Base-by-base conservation (phyloP, 148 eudicot genomes). In the Nepenthes gracilis region DNA sequence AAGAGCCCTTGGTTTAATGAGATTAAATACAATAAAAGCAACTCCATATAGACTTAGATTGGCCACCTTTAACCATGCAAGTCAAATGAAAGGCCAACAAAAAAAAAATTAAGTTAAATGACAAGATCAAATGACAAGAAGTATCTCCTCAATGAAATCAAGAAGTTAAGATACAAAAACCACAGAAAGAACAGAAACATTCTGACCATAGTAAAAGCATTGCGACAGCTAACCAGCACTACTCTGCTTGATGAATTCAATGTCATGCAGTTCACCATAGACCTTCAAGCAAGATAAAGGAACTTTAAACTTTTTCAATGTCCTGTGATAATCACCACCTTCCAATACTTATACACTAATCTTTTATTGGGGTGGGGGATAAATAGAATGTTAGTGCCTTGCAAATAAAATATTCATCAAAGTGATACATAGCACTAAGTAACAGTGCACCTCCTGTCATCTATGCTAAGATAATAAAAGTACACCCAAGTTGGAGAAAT, bases 181-280 rank as follows among this genome's bases (percentile, higher is more conserved):
- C 57, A 23, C 14, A 64, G 36, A 45, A 62, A 4, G 35, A 64
- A 61, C 9, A 60, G 6, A 23, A 47, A 67, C 51, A 8, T 61
- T 23, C 68, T 62, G 49, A 93, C 98, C 98, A 93, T 93, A 38
- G 94, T 84, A 79, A 93, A 93, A 32, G 96, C 98, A 76, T 93
- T 93, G 43, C 98, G 88, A 64, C 96, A 93, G 77, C 98, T 93
- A 33, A 87, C 81, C 70, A 88, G 63, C 38, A 84, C 91, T 40
- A 88, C 98, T 81, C 98, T 83, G 78, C 91, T 88, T 14, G 88
- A 80, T 59, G 96, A 78, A 77, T 88, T 79, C 69, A 82, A 78
- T 2, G 96, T 88, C 70, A 88, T 88, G 79, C 96, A 88, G 76
- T 88, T 93, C 77, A 93, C 91, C 98, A 93, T 93, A 72, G 98